Evolutionary conservation across 164 flowering plant species (phyloP), one percentile per base, ranked within the genome.

Genomic region (Liriodendron chinense): DNA sequence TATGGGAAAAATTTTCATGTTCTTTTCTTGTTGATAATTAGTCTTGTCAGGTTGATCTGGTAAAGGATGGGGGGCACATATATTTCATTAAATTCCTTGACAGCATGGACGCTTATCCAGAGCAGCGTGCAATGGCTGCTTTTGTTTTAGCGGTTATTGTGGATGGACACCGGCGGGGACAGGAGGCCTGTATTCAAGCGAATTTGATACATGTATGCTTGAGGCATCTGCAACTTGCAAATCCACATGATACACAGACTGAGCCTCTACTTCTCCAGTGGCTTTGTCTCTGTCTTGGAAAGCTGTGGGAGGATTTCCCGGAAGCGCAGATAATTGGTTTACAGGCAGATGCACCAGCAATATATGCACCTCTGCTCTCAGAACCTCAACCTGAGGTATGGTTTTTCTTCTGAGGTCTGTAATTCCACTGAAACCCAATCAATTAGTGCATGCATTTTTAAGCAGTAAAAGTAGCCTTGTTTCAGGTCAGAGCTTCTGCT

Each of bases 21-120:
- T 43, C 64, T 80, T 53, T 47, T 72, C 24, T 72, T 83, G 47
- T 80, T 78, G 72, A 73, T 76, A 76, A 57, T 64, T 61, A 96
- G 99, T 96, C 99, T 75, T 94, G 99, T 75, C 98, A 96, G 90
- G 97, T 92, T 74, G 98, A 96, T 89, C 87, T 96, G 69, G 99
- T 94, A 20, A 96, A 96, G 92, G 99, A 96, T 89, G 97, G 91
- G 1, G 99, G 99, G 7, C 99, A 96, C 75, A 82, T 77, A 78
- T 94, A 94, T 81, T 96, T 96, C 78, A 94, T 96, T 65, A 85
- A 86, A 79, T 96, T 96, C 87, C 97, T 96, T 79, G 97, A 96
- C 78, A 89, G 94, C 80, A 78, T 86, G 79, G 98, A 92, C 82
- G 95, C 98, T 43, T 94, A 79, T 80, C 97, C 99, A 43, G 98